Evolutionary conservation across 768 basidiomycete species (phyloP), one percentile per base, ranked within the genome.

Genomic region (Hericium rajendrae): DNA sequence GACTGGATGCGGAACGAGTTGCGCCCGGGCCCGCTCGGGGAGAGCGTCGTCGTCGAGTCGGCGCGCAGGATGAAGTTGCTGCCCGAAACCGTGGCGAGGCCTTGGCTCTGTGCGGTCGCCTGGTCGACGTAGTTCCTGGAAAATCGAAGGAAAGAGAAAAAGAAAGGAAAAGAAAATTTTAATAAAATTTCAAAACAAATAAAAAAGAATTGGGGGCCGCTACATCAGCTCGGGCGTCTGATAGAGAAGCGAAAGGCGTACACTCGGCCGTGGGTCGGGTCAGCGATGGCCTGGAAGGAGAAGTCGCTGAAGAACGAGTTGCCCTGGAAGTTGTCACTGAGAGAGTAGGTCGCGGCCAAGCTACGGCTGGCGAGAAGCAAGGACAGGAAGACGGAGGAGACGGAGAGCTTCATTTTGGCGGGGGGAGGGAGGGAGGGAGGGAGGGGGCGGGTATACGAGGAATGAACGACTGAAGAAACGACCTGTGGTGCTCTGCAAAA

Each of bases 261-360:
- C 59, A 60, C 59, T 28, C 57, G 55, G n/a, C 61, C 57, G 37
- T 57, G 28, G 32, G 61, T 60, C 9, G 57, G 59, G 56, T 60
- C 57, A 15, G 56, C 56, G 8, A 39, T 48, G 8, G 56, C 51
- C 18, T 57, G 51, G 59, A 62, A 62, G 4, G 49, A 51, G 54
- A 60, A 60, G 16, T 32, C 53, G 24, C 53, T 38, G 54, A 56
- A 56, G 54, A 57, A 57, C 12, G 26, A 46, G 51, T 24, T 18
- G 39, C 53, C 59, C 16, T 62, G 52, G 40, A 56, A 57, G 4
- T 55, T 53, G 38, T 62, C 58, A 13, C 11, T 18, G 22, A 62
- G 16, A 11, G 38, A 37, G 59, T 53, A 62, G 18, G 20, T 50
- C 28, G 28, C 12, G 1, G 55, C 56, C 18, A 51, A 38, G 2